Conservation (phyloP, 345 rosid species). For the Eucalyptus regnans region DNA sequence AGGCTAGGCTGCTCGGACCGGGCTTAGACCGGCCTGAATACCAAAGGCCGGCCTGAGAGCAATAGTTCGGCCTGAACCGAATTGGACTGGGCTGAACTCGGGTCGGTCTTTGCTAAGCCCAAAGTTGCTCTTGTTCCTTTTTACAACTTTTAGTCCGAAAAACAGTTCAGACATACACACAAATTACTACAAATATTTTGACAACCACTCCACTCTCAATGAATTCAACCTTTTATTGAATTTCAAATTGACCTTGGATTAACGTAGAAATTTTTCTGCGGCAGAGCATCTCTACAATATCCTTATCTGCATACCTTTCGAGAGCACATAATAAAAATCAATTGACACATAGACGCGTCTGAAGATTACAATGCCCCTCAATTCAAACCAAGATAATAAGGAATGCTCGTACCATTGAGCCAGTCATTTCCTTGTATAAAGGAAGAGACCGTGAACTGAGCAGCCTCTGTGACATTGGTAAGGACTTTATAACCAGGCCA, state of each 20-base stretch:
- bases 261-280: background rate
- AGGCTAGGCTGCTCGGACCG: background rate
- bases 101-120: background rate
- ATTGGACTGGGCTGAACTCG: background rate
- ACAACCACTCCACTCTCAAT: background rate
- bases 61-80: background rate
- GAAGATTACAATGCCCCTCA: background rate
- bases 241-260: background rate
- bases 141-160: background rate
- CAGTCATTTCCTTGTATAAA: constrained; percentile 54
- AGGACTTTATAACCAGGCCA: constrained; percentile 69
- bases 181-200: background rate
- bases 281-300: background rate
- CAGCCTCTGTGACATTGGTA: constrained; percentile 31
- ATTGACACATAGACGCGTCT: background rate
- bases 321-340: background rate
- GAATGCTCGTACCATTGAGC: constrained; percentile 49
- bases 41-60: background rate
- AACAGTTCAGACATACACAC: background rate
- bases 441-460: constrained; percentile 40
- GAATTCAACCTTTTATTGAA: background rate
- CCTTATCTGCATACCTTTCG: background rate
- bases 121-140: background rate
- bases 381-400: constrained; percentile 17
- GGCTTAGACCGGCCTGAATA: background rate